phyloP scores from a whole-genome alignment of 2,329 filamentous ascomycete species.

The Scopulariopsis brevicaulis region DNA sequence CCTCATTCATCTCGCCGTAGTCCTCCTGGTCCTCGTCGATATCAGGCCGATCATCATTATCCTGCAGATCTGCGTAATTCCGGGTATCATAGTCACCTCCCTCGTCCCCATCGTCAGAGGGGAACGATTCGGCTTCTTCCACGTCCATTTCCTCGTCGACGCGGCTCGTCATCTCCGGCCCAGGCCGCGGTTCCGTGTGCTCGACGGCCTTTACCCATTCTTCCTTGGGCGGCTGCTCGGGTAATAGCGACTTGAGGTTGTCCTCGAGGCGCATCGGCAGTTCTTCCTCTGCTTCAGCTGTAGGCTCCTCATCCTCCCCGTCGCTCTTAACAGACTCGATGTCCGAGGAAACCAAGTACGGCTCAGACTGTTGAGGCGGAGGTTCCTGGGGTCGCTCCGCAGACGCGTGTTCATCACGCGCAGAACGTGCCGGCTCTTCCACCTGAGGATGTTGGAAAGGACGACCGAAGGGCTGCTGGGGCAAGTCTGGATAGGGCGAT shows the following conservation, averaged over 20 bases:
- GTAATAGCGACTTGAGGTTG: not conserved
- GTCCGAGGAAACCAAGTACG: slow-evolving; percentile 2
- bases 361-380: not conserved
- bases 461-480: not conserved
- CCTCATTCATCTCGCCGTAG: slow-evolving; percentile 12
- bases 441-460: not conserved
- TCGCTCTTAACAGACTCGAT: not conserved
- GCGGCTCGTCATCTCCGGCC: not conserved
- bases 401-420: not conserved
- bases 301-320: not conserved
- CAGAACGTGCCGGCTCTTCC: not conserved
- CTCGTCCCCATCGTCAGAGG: not conserved
- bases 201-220: slow-evolving; percentile 7
- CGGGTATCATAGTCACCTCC: slow-evolving; percentile 3
- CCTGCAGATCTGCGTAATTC: slow-evolving; percentile 2
- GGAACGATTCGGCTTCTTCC: not conserved
- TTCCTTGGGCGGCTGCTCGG: not conserved
- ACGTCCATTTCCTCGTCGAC: not conserved
- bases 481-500: not conserved
- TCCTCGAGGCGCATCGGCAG: not conserved
- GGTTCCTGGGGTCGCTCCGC: not conserved
- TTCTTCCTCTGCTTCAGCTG: not conserved
- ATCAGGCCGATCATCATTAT: slow-evolving; percentile 11
- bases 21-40: slow-evolving; percentile 11
- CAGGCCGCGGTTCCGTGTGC: slow-evolving; percentile 6